phyloP scores from a whole-genome alignment of 116 monocot species.

The Phalaenopsis hybrid region DNA sequence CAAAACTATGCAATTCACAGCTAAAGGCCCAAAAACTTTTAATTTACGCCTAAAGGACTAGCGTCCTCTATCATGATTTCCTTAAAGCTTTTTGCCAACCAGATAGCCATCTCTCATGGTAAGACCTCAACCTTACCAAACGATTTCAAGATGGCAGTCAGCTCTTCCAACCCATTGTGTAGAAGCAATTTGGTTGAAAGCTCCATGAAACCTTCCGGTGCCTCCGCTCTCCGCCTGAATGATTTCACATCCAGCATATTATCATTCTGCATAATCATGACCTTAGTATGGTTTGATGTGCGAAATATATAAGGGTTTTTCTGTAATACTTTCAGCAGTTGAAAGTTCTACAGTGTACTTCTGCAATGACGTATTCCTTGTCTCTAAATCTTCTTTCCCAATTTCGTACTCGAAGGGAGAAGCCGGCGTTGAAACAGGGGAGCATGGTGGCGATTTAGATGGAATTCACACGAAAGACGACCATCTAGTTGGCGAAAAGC shows the following conservation, averaged over 20 bases:
- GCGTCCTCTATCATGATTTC: slow-evolving; percentile 63
- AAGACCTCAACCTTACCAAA: slow-evolving; percentile 98
- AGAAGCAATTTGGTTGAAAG: slow-evolving; percentile 83
- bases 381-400: slow-evolving; percentile 47
- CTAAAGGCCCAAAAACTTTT: no score
- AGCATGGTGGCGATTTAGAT: no score
- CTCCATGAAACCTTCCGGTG: slow-evolving; percentile 86
- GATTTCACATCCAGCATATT: slow-evolving; percentile 61
- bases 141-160: slow-evolving; percentile 77
- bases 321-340: slow-evolving; percentile 20
- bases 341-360: slow-evolving; percentile 10
- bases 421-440: no score
- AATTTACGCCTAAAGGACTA: background rate
- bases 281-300: slow-evolving; percentile 17
- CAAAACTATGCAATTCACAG: no score
- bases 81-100: slow-evolving; percentile 95
- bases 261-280: slow-evolving; percentile 39
- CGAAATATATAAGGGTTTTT: slow-evolving; percentile 22
- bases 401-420: no score
- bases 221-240: slow-evolving; percentile 84
- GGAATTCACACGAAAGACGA: no score
- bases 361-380: slow-evolving; percentile 22
- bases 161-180: slow-evolving; percentile 67
- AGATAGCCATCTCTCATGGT: slow-evolving; percentile 93
- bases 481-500: no score